Percentiles rank a stretch among this genome's conserved stretches.
Evolutionary conservation across 805 yeast genomes (phyloP).

Genomic region (Saturnispora gosingensis): DNA sequence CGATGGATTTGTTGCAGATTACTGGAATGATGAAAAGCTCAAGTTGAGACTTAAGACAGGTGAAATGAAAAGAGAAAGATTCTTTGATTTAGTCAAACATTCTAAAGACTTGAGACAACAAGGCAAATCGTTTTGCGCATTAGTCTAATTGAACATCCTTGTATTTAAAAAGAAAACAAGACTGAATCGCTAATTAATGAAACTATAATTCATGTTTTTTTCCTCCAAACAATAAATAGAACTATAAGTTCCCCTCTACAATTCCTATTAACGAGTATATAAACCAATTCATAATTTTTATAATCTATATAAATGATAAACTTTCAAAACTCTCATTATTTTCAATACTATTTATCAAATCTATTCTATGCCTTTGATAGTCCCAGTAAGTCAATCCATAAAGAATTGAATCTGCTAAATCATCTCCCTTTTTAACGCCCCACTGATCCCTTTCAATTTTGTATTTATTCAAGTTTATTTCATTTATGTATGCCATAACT

Average conservation of each 20-base stretch:
- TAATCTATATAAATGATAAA: not conserved
- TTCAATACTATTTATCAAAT: constrained; percentile 6
- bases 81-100: constrained; percentile 21
- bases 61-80: constrained; percentile 23
- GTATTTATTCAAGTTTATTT: constrained; percentile 8
- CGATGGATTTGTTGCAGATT: constrained; percentile 26
- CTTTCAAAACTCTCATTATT: not conserved
- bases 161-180: not conserved
- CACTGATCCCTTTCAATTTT: constrained; percentile 12
- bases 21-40: constrained; percentile 22
- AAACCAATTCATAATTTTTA: not conserved
- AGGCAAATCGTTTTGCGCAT: constrained; percentile 19
- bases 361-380: constrained; percentile 28
- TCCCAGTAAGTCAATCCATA: constrained; percentile 45
- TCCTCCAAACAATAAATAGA: not conserved
- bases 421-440: constrained; percentile 43
- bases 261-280: not conserved
- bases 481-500: constrained; percentile 19
- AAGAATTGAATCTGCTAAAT: constrained; percentile 54
- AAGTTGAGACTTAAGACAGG: constrained; percentile 21
- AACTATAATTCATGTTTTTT: not conserved
- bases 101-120: constrained; percentile 19
- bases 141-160: constrained; percentile 2
- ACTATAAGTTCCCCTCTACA: not conserved
- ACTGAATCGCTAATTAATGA: not conserved